phyloP scores from a whole-genome alignment of 164 flowering plant species.

The Umbellularia californica region DNA sequence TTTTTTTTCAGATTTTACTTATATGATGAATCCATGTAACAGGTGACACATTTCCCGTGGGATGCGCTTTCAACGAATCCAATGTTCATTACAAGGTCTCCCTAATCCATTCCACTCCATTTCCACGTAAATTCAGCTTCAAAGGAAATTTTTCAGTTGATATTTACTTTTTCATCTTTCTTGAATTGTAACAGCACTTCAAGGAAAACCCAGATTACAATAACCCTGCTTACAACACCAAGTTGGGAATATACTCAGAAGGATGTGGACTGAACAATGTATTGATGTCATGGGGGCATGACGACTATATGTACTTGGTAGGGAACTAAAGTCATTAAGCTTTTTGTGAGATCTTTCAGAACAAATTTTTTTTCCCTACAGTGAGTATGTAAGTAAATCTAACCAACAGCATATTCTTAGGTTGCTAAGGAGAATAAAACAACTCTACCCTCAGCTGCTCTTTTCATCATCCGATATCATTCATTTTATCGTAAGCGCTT shows the following conservation, averaged over 20 bases:
- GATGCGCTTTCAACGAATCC: constrained; percentile 67
- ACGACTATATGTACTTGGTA: constrained; percentile 84
- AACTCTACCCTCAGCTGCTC: constrained; percentile 63
- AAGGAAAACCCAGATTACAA: constrained; percentile 52
- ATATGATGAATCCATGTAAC: constrained; percentile 1
- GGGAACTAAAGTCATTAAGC: not conserved
- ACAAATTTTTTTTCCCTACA: not conserved
- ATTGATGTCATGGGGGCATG: constrained; percentile 77
- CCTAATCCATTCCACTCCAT: not conserved
- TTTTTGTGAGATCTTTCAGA: not conserved
- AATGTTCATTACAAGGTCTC: constrained; percentile 65
- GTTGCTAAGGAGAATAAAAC: constrained; percentile 65
- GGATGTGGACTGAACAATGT: constrained; percentile 70
- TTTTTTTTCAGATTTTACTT: not conserved
- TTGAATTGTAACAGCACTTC: constrained; percentile 33
- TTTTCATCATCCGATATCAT: constrained; percentile 71
- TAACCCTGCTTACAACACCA: constrained; percentile 51
- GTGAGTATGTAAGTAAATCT: not conserved
- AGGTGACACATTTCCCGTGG: constrained; percentile 85
- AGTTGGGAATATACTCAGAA: constrained; percentile 47
- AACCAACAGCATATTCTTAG: constrained; percentile 22
- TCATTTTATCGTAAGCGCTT: constrained; percentile 60
- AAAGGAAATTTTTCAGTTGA: not conserved
- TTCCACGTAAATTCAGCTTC: not conserved
- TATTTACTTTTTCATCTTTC: not conserved